Conservation (phyloP, 805 yeast genomes). For the Candida nemodendra region DNA sequence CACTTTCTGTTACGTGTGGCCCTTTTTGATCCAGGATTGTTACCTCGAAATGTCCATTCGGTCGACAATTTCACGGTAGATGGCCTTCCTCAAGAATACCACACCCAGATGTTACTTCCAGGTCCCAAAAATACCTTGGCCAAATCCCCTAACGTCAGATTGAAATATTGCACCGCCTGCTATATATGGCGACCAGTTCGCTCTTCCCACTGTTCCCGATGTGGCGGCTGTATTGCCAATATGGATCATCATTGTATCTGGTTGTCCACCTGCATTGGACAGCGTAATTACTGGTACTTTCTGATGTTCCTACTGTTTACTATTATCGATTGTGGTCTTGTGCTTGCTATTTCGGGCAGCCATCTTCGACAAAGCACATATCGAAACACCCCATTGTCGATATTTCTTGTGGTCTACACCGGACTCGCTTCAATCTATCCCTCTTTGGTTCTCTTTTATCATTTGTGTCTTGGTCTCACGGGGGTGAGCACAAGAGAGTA, state of each 20-base stretch:
- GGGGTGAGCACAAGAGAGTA: conserved; percentile 76
- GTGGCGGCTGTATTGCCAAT: conserved; percentile 60
- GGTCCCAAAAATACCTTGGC: conserved; percentile 22
- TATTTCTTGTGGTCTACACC: conserved; percentile 54
- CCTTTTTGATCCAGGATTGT: conserved; percentile 64
- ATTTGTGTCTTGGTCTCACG: conserved; percentile 50
- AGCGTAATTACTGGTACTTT: conserved; percentile 66
- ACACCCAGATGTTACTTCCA: conserved; percentile 49
- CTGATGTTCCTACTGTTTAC: conserved; percentile 45
- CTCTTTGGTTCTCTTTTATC: conserved; percentile 48
- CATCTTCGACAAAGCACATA: conserved; percentile 18
- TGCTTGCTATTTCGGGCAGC: conserved; percentile 33
- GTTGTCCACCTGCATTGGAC: conserved; percentile 76
- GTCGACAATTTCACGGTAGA: conserved; percentile 35
- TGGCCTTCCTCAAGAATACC: conserved; percentile 58
- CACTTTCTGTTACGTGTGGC: conserved; percentile 52
- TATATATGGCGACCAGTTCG: conserved; percentile 75
- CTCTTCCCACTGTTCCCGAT: conserved; percentile 69
- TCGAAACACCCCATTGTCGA: conserved; percentile 36
- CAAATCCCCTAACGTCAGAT: conserved; percentile 32
- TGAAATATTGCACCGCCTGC: conserved; percentile 57
- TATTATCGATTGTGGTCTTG: conserved; percentile 29
- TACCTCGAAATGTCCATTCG: conserved; percentile 67
- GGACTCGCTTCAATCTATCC: conserved; percentile 55
- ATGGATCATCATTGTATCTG: conserved; percentile 67